A percentile compares a stretch with the other conserved stretches of the same genome.
Conservation (phyloP, 1,139 yeast genomes). For the Blastobotrys buckinghamii region DNA sequence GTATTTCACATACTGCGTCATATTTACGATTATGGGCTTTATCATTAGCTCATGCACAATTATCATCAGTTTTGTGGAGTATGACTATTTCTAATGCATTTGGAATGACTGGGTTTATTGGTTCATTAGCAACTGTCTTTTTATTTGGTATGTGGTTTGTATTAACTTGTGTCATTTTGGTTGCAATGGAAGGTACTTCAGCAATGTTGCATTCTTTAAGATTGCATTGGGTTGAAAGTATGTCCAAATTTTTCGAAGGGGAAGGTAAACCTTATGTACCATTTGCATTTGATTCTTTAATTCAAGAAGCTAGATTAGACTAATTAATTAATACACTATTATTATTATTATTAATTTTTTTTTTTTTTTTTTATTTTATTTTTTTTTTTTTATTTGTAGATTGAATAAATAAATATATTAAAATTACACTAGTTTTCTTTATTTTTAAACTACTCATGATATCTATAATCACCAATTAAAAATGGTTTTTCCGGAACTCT, state of each 20-base stretch:
- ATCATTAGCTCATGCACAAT: slow-evolving; percentile 94
- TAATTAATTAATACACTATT: too few species aligned
- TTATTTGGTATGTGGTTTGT: slow-evolving; percentile 94
- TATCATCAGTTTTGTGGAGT: slow-evolving; percentile 89
- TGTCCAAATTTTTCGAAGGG: slow-evolving; percentile 96
- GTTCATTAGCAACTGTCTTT: slow-evolving; percentile 66
- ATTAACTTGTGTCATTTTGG: slow-evolving; percentile 83
- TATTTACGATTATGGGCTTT: slow-evolving; percentile 96
- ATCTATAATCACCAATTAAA: slow-evolving; percentile 62
- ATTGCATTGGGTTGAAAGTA: slow-evolving; percentile 98
- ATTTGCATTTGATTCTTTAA: slow-evolving; percentile 45
- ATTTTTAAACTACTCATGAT: slow-evolving; percentile 31
- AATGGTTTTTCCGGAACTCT: slow-evolving; percentile 66
- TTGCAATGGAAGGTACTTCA: slow-evolving; percentile 97
- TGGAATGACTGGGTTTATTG: slow-evolving; percentile 61
- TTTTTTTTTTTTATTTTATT: background rate
- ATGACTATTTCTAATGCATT: slow-evolving; percentile 91
- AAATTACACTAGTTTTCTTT: background rate
- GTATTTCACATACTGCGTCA: slow-evolving; percentile 98
- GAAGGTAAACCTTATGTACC: slow-evolving; percentile 90
- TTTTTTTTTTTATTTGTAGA: too few species aligned
- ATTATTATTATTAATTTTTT: too few species aligned
- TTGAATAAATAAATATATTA: background rate
- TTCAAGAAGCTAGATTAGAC: slow-evolving; percentile 4
- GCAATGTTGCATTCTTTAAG: slow-evolving; percentile 98